Percentiles rank a stretch among this genome's conserved stretches.
Conservation (phyloP, 169 alveolate genomes). For the Eimeria mitis region DNA sequence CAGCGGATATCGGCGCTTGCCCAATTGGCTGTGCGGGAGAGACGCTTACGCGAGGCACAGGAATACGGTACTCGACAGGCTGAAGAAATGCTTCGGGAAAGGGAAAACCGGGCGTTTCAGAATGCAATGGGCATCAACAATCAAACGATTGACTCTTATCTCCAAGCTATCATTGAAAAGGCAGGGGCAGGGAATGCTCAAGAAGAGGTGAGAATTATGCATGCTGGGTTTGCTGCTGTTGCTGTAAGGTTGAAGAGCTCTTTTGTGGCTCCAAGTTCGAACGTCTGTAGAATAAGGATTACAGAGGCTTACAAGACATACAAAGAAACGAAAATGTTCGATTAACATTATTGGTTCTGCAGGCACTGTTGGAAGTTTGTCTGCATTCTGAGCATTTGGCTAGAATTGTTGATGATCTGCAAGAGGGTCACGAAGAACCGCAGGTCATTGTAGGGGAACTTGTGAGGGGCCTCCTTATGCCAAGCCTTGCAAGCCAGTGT, state of each 20-base stretch:
- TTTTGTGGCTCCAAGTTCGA: neutral
- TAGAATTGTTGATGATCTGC: slow-evolving; percentile 90
- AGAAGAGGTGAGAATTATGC: slow-evolving; percentile 39
- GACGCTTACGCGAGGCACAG: slow-evolving; percentile 96
- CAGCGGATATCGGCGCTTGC: slow-evolving; percentile 94
- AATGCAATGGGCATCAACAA: slow-evolving; percentile 94
- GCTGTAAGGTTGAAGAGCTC: neutral
- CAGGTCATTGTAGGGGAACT: slow-evolving; percentile 91
- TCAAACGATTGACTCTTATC: slow-evolving; percentile 95
- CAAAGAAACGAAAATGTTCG: neutral
- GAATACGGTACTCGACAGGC: slow-evolving; percentile 98
- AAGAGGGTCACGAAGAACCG: slow-evolving; percentile 87
- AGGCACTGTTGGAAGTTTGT: slow-evolving; percentile 92
- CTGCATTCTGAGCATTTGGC: slow-evolving; percentile 90
- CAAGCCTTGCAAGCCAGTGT: slow-evolving; percentile 92
- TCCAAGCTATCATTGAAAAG: slow-evolving; percentile 88
- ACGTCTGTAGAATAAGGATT: neutral
- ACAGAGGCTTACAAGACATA: neutral
- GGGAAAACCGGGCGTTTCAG: slow-evolving; percentile 94
- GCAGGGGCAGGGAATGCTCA: slow-evolving; percentile 67
- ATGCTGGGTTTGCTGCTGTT: neutral
- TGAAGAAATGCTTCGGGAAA: slow-evolving; percentile 93
- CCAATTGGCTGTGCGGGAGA: slow-evolving; percentile 95
- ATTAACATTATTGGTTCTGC: neutral
- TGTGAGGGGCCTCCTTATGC: slow-evolving; percentile 92